Evolutionary conservation across 257 asterid genomes (phyloP), one percentile per base, ranked within the genome.

Genomic region (Nicotiana otophora): DNA sequence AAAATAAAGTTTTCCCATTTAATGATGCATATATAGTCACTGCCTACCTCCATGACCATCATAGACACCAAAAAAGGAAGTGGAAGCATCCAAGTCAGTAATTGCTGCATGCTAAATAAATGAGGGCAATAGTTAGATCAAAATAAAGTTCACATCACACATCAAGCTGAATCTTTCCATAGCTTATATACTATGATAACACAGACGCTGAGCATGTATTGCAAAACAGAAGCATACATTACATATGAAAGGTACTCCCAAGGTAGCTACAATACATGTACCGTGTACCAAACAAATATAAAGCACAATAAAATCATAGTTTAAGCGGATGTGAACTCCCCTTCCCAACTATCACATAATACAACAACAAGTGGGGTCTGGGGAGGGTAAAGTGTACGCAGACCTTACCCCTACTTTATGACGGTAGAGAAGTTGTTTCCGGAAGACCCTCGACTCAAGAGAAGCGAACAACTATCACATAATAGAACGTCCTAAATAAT

Each of bases 11-110:
- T 42, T 7, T 42, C 48, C 48, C 48, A 7, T 42, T 42, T 42
- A 42, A 42, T 8, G 23, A 74, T 51, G 23, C 69, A 39, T 60
- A 23, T 68, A 36, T 84, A 61, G 79, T 31, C 81, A 60, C 81
- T 76, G 80, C 90, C 30, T 86, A 96, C 99, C 99, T 87, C 99
- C 99, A 87, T 96, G 99, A 81, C 99, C 99, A 81, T 96, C 99
- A 89, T 94, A 96, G 82, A 96, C 99, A 81, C 99, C 99, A 87
- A 96, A 96, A 92, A 91, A 95, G 48, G 99, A 92, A 74, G 98
- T 95, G 67, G 91, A 88, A 80, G 90, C 78, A 81, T 95, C 99
- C 92, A 96, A 85, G 86, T 93, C 90, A 11, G 90, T 89, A 82
- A 92, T 58, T 58, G 99, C 97, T 28, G 99, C 97, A 88, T 95